These are phyloP conservation scores for Pseudozyma thailandica DNA, from an alignment of 1,284 basidiomycete species.

Conservation along the genomic window DNA sequence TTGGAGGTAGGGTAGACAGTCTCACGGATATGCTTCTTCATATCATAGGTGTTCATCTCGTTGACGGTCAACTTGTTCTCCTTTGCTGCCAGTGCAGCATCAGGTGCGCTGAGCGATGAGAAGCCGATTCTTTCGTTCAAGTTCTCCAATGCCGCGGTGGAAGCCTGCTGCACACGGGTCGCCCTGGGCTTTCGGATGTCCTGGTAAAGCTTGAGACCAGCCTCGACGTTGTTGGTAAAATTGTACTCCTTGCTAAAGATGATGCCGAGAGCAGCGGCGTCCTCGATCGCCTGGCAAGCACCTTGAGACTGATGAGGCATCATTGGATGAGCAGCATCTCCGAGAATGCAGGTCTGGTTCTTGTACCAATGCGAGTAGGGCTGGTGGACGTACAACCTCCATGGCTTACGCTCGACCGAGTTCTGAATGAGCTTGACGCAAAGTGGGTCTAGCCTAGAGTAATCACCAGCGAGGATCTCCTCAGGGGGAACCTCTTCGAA, in stretches of 20 bases:
- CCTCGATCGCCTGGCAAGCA: conserved; percentile 48
- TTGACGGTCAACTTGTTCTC: conserved; percentile 66
- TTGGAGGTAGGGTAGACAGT: conserved; percentile 19
- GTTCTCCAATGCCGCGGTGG: conserved; percentile 67
- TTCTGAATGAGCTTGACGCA: conserved; percentile 66
- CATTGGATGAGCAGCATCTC: conserved; percentile 61
- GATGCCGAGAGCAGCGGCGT: conserved; percentile 46
- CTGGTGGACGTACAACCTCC: conserved; percentile 69
- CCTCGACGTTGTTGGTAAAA: conserved; percentile 62
- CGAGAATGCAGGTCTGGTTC: conserved; percentile 63
- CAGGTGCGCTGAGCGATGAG: conserved; percentile 63
- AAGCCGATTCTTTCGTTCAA: conserved; percentile 70
- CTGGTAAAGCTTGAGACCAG: conserved; percentile 68
- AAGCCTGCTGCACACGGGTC: conserved; percentile 68
- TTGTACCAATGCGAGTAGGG: conserved; percentile 67
- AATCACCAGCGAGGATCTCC: conserved; percentile 67
- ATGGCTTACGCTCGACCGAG: conserved; percentile 62
- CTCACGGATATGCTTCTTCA: conserved; percentile 43
- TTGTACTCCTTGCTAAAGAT: conserved; percentile 40
- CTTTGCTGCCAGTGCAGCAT: conserved; percentile 66
- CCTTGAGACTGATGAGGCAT: conserved; percentile 52
- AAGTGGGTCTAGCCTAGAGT: conserved; percentile 66
- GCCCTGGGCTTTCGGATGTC: conserved; percentile 68
- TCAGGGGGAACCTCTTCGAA: conserved; percentile 66
- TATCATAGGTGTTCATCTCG: conserved; percentile 57